phyloP scores from a whole-genome alignment of 139 green algal genomes.

The Tetradesmus lagerheimii region DNA sequence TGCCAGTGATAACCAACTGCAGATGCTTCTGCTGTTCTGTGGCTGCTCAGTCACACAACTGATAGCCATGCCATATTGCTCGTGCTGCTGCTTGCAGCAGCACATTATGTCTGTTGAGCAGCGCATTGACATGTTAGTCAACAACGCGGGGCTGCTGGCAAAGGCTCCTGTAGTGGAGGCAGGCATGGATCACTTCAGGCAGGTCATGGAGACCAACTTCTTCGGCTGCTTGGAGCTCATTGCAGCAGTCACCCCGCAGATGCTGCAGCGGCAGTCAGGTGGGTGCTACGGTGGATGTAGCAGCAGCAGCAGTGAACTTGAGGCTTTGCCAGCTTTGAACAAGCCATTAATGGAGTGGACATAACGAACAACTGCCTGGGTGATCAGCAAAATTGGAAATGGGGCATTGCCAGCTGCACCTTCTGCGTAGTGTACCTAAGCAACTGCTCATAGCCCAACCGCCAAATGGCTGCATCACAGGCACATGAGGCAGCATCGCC shows the following conservation, averaged over 20 bases:
- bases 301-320: too few species aligned
- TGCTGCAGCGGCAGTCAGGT: conserved; percentile 6
- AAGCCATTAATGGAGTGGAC: too few species aligned
- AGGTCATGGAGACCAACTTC: conserved; percentile 33
- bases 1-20: neutral
- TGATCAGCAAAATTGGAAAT: too few species aligned
- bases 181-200: neutral
- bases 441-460: too few species aligned
- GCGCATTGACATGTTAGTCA: conserved; percentile 16
- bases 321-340: too few species aligned
- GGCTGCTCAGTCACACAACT: neutral
- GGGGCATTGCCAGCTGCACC: too few species aligned
- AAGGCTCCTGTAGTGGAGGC: conserved; percentile 19
- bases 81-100: neutral
- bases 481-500: too few species aligned
- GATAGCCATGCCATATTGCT: neutral
- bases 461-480: too few species aligned
- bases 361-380: too few species aligned
- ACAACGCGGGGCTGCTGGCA: conserved; percentile 37
- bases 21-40: too few species aligned
- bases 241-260: conserved; percentile 12
- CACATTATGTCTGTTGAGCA: neutral
- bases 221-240: conserved; percentile 26
- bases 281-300: too few species aligned
- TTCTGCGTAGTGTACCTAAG: too few species aligned